Evolutionary conservation across 106 monocot species (phyloP), one percentile per base, ranked within the genome.

Genomic region (Posidonia australis): DNA sequence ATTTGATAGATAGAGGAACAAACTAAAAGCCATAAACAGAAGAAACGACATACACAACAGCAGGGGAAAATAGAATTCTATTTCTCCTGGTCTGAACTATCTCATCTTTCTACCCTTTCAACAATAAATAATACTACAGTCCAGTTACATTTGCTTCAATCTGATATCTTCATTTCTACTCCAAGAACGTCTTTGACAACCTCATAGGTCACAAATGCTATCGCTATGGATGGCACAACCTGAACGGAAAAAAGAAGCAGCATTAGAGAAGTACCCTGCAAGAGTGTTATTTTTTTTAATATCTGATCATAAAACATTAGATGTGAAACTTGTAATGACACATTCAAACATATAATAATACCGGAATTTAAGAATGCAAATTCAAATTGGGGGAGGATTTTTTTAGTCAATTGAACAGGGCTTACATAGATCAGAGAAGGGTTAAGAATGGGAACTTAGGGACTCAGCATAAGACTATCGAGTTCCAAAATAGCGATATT

Each of bases 81-180:
- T 5, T 14, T 58, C 58, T 5, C 23, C 28, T 29, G 28, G 13
- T 16, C 58, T 23, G 44, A 44, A 44, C 62, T 63, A 68, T 44
- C 53, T 69, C 43, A 36, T 69, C 60, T 30, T 18, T 5, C 63
- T 66, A 54, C 30, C n/a, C 46, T 56, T 68, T 67, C 61, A 79
- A 79, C 60, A 63, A 22, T 7, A 17, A 42, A 10, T 14, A 30
- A 36, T 25, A 19, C 17, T 26, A n/a, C 51, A 26, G 22, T 18
- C 43, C 24, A 58, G 30, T 1, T 5, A 13, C 22, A 4, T 16
- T 13, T 13, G 25, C 21, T 44, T 90, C 75, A 93, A 47, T 91
- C 90, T n/a, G 96, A 90, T 70, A 90, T 90, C 70, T 82, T 87
- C 90, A 90, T 83, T 48, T 98, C 96, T 65, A 91, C 96, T 25